These are phyloP conservation scores for Metarhizium album DNA, from an alignment of 2,329 filamentous ascomycete species.

Conservation along the genomic window DNA sequence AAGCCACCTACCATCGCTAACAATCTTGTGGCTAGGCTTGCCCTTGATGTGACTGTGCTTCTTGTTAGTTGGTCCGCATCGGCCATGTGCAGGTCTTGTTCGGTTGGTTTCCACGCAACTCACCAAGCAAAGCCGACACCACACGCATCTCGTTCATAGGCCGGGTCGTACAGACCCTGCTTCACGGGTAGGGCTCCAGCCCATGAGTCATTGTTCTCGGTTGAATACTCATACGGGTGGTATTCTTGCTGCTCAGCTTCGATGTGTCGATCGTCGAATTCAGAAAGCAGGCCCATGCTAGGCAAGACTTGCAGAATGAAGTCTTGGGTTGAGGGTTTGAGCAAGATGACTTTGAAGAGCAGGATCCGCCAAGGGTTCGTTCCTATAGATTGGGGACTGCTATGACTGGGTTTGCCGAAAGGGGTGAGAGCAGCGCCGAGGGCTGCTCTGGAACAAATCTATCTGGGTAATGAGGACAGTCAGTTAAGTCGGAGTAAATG, in stretches of 20 bases:
- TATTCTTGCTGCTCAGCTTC: constrained; percentile 51
- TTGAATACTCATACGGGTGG: constrained; percentile 74
- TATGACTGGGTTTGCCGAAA: constrained; percentile 1
- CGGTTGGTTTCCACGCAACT: constrained; percentile 24
- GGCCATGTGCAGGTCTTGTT: background rate
- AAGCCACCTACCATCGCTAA: constrained; percentile 74
- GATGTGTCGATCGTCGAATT: constrained; percentile 59
- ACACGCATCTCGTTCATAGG: constrained; percentile 96
- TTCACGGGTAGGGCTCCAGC: constrained; percentile 91
- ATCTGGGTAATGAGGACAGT: background rate
- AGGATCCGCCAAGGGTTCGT: constrained; percentile 2
- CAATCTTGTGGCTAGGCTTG: constrained; percentile 93
- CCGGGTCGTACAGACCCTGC: constrained; percentile 96
- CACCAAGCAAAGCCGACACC: constrained; percentile 98
- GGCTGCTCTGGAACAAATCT: constrained; percentile 14
- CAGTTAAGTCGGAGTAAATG: background rate
- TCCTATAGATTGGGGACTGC: constrained; percentile 5
- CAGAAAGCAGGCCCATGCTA: constrained; percentile 57
- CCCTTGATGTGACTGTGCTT: constrained; percentile 82
- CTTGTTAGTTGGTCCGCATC: constrained; percentile 11
- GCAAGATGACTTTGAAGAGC: background rate
- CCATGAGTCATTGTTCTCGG: constrained; percentile 78
- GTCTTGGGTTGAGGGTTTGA: background rate
- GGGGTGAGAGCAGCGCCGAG: constrained; percentile 15
- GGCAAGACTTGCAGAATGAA: constrained; percentile 33